phyloP scores from a whole-genome alignment of 2,329 filamentous ascomycete genomes.

The Magnaporthales sp. region DNA sequence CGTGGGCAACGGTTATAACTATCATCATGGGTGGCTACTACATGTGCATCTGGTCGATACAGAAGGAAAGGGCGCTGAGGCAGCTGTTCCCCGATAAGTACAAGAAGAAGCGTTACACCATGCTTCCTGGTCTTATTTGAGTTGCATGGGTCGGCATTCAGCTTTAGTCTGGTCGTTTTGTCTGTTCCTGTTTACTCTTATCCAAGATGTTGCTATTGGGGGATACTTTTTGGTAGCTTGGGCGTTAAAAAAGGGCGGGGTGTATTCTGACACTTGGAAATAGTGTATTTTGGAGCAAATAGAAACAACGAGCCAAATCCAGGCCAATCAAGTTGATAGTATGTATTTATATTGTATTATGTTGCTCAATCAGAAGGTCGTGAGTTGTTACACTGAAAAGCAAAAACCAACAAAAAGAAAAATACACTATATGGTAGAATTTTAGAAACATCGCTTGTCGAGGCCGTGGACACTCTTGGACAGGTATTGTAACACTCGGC shows the following conservation, averaged over 20 bases:
- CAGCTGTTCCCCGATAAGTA: constrained; percentile 90
- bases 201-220: neutral
- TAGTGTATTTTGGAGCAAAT: neutral
- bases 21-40: constrained; percentile 61
- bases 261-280: neutral
- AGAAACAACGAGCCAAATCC: neutral
- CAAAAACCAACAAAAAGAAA: neutral
- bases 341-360: too few relatives aligned
- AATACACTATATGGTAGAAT: neutral
- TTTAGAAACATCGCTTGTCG: neutral
- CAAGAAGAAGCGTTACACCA: constrained; percentile 83
- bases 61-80: constrained; percentile 86
- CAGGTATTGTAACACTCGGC: neutral
- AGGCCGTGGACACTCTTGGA: neutral
- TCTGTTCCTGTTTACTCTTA: neutral
- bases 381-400: neutral
- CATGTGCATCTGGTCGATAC: constrained; percentile 82
- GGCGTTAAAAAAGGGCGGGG: neutral
- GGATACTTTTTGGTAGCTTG: neutral
- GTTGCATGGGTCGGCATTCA: neutral
- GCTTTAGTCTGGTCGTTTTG: neutral
- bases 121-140: constrained; percentile 71
- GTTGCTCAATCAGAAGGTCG: neutral
- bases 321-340: neutral
- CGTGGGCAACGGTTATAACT: constrained; percentile 71